Evolutionary conservation across 139 green algal genomes (phyloP).

Genomic region (Axilococcus clingmanii): DNA sequence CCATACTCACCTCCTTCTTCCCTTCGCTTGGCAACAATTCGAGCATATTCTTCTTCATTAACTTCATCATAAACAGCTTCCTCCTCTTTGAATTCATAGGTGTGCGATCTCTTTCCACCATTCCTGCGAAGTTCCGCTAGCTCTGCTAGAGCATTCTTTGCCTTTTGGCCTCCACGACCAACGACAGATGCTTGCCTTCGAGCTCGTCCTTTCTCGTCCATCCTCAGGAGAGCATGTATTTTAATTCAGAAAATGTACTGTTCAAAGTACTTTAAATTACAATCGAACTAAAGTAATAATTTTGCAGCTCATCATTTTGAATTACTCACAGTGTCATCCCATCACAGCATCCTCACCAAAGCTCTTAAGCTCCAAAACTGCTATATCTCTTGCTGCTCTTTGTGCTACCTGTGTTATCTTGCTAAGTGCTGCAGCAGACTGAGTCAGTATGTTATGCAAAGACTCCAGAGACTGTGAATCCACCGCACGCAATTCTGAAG

Average conservation of each 20-base stretch:
- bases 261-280: constrained; percentile 2
- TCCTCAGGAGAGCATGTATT: neutral
- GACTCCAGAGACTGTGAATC: too few species aligned
- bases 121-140: constrained; percentile 29
- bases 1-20: constrained; percentile 51
- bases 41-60: constrained; percentile 77
- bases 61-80: constrained; percentile 82
- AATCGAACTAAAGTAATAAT: neutral
- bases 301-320: neutral
- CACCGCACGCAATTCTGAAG: neutral
- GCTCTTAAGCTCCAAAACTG: constrained; percentile 11
- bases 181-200: neutral
- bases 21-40: constrained; percentile 74
- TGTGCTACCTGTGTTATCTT: constrained; percentile 22
- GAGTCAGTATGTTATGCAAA: constrained; percentile 5
- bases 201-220: constrained; percentile 6
- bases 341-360: neutral
- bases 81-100: constrained; percentile 70
- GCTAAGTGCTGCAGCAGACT: constrained; percentile 19
- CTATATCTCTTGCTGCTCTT: constrained; percentile 19
- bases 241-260: neutral
- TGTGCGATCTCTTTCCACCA: constrained; percentile 39
- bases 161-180: constrained; percentile 11
- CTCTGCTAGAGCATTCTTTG: constrained; percentile 22
- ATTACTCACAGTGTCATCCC: constrained; percentile 1